These are phyloP conservation scores for Vitis hybrid DNA, from an alignment of 177 flowering plant genomes.

Conservation along the genomic window DNA sequence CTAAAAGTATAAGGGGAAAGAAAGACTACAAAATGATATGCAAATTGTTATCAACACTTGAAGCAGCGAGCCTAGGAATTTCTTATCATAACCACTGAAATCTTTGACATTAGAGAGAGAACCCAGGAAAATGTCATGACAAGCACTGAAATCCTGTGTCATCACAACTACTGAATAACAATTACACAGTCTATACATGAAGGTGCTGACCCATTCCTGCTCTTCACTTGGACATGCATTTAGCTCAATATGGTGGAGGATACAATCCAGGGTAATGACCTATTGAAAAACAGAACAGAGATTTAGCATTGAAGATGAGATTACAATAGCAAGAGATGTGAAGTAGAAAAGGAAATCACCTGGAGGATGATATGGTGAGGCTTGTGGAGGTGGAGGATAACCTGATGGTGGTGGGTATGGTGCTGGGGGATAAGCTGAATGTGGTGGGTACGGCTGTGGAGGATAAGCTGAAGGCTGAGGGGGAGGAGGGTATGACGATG, in stretches of 20 bases:
- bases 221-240: neutral
- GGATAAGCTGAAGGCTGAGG: constrained; percentile 24
- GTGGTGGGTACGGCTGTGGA: constrained; percentile 31
- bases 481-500: constrained; percentile 32
- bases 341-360: constrained; percentile 25
- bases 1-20: too few species aligned
- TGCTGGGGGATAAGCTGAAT: constrained; percentile 49
- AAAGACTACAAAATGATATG: too few species aligned
- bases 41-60: too few species aligned
- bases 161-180: neutral
- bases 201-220: constrained; percentile 15
- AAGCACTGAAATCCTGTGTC: neutral
- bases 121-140: too few species aligned
- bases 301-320: neutral
- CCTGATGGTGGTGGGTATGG: constrained; percentile 43
- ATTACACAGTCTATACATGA: neutral
- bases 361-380: constrained; percentile 44
- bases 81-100: too few species aligned
- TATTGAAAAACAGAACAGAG: constrained; percentile 14
- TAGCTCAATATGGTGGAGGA: constrained; percentile 49
- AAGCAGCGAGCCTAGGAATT: too few species aligned
- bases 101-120: too few species aligned
- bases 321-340: neutral
- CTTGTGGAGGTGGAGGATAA: constrained; percentile 33
- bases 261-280: constrained; percentile 52